phyloP scores from a whole-genome alignment of 345 rosid species.

The Gossypium raimondii region DNA sequence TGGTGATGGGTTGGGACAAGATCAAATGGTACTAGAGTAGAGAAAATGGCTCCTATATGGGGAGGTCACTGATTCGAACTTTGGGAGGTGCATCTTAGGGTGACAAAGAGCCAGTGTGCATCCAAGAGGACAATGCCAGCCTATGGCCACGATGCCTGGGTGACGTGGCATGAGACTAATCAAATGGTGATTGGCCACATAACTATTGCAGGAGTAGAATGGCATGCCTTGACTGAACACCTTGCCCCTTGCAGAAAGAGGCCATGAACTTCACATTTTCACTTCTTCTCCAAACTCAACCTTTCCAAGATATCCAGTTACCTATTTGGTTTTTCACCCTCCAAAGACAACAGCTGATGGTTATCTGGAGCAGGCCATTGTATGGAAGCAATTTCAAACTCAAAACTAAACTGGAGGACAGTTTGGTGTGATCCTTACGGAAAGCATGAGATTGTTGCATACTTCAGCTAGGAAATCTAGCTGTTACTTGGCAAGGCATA shows the following conservation, averaged over 20 bases:
- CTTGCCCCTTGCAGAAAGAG: constrained; percentile 65
- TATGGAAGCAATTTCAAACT: constrained; percentile 62
- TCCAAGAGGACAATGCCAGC: too few relatives aligned
- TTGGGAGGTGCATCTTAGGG: too few relatives aligned
- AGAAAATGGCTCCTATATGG: too few relatives aligned
- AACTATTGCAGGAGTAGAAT: constrained; percentile 77
- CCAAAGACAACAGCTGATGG: constrained; percentile 67
- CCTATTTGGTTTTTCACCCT: constrained; percentile 58
- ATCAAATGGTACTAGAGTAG: too few relatives aligned
- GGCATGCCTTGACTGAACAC: constrained; percentile 78
- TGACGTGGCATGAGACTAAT: too few relatives aligned
- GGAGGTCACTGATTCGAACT: too few relatives aligned
- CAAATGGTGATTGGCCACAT: constrained; percentile 5
- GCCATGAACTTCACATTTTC: constrained; percentile 66
- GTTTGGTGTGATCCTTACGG: constrained; percentile 75
- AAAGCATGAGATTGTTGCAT: constrained; percentile 78
- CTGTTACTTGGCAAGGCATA: constrained; percentile 72
- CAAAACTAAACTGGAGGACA: constrained; percentile 64
- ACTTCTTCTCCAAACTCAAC: constrained; percentile 49
- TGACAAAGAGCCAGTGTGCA: too few relatives aligned
- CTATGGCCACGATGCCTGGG: too few relatives aligned
- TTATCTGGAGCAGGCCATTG: constrained; percentile 61
- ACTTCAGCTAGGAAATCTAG: constrained; percentile 66
- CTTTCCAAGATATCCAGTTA: constrained; percentile 38
- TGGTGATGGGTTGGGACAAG: too few relatives aligned